These are phyloP conservation scores for Dovyalis caffra DNA, from an alignment of 345 rosid species.

Conservation along the genomic window DNA sequence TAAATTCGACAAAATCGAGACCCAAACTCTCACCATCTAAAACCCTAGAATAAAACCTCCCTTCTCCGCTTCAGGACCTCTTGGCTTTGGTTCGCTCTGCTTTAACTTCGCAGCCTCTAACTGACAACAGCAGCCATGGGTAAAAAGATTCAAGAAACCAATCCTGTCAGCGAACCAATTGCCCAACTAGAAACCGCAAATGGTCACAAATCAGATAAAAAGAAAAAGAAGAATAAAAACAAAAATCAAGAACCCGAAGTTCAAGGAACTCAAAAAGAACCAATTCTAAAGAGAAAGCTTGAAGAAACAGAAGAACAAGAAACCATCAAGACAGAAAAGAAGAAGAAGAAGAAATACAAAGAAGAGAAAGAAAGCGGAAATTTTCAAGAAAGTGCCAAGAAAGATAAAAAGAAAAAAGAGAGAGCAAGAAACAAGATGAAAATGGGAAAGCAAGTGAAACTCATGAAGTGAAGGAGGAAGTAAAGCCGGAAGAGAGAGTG, in stretches of 20 bases:
- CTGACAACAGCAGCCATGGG: slow-evolving; percentile 31
- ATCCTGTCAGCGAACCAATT: slow-evolving; percentile 18
- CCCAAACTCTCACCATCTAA: not conserved
- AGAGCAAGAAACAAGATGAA: slow-evolving; percentile 12
- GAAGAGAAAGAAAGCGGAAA: slow-evolving; percentile 18
- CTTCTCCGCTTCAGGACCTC: too few species aligned
- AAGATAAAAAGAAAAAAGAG: slow-evolving; percentile 28
- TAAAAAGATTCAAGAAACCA: slow-evolving; percentile 28
- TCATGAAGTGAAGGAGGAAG: slow-evolving; percentile 13
- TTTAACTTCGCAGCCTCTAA: not conserved
- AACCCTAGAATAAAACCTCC: slow-evolving; percentile 1
- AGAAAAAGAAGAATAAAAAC: slow-evolving; percentile 40
- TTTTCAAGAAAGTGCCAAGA: slow-evolving; percentile 6
- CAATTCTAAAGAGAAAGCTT: slow-evolving; percentile 28
- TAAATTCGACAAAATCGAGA: not conserved
- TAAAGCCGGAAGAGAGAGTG: slow-evolving; percentile 40
- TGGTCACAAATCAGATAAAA: not conserved
- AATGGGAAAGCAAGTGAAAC: not conserved
- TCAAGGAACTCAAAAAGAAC: slow-evolving; percentile 20
- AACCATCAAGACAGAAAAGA: slow-evolving; percentile 18
- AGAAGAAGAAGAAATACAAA: too few species aligned
- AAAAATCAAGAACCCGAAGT: slow-evolving; percentile 33
- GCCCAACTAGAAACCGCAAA: slow-evolving; percentile 11
- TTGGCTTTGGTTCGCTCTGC: not conserved
- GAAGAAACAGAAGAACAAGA: slow-evolving; percentile 20